Base-by-base conservation (phyloP, 805 yeast genomes). In the Zygosaccharomyces lentus region DNA sequence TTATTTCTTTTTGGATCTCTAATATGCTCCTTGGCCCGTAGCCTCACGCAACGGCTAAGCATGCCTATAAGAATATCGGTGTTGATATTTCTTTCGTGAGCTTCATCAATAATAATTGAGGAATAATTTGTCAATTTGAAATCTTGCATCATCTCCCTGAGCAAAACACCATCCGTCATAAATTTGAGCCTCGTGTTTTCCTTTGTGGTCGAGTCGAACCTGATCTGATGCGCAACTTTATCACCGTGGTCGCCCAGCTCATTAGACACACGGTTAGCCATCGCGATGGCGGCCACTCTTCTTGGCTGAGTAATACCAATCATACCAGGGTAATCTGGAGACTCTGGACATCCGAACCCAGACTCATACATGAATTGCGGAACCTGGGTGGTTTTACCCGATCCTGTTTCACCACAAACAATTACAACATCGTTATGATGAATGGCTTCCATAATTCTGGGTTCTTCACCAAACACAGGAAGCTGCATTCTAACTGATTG, bases 351-450 rank as follows among this genome's bases (percentile, higher is more conserved):
- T 4, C 96, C 97, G 61, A 84, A 91, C 1, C 98, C 98, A 0
- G 96, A 80, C 66, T 93, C 99, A 60, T 81, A 88, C 37, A 93
- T 67, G 59, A 93, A 93, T 63, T 93, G 99, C 0, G 99, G 99
- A 4, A 93, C 90, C 67, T 93, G 99, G 0, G 99, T 93, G 1
- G 99, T 93, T 65, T 93, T 93, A 67, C 99, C 99, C 2, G 97
- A 89, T 57, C 99, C 99, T 1, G 99, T 93, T 58, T 90, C 98
- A 73, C 99, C 99, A 70, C 97, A 91, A 21, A 93, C 75, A 10
- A 93, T 83, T 0, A 90, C 81, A 49, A 91, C 84, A 58, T 90
- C 96, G 59, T 91, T 86, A 58, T 91, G 95, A 61, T 86, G 87
- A 41, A 93, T 78, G 1, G 96, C 96, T 63, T 93, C 99, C 97